Evolutionary conservation across 768 basidiomycete species (phyloP).

Genomic region (Leccinum broughii): DNA sequence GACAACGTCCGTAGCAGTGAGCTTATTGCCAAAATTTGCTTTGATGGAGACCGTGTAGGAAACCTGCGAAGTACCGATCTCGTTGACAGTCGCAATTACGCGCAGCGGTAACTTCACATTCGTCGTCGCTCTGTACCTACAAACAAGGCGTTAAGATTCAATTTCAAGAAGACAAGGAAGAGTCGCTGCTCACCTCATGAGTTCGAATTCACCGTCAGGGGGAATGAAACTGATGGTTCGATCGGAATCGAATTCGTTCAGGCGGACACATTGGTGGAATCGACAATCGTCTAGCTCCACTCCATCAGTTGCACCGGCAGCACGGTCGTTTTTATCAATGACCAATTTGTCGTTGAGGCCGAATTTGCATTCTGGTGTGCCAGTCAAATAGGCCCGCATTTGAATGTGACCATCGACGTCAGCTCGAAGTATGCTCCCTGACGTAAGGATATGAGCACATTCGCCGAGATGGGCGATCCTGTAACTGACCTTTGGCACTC

Average conservation of each 20-base stretch:
- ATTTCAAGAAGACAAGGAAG: background rate
- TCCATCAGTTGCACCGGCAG: slow-evolving; percentile 58
- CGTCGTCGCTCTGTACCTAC: slow-evolving; percentile 91
- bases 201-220: slow-evolving; percentile 97
- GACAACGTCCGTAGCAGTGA: slow-evolving; percentile 90
- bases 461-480: background rate
- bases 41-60: slow-evolving; percentile 88
- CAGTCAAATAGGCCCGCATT: slow-evolving; percentile 96
- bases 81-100: slow-evolving; percentile 87
- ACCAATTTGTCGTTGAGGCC: slow-evolving; percentile 98
- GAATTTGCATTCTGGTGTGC: slow-evolving; percentile 98
- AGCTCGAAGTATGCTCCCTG: slow-evolving; percentile 88
- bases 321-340: slow-evolving; percentile 76
- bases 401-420: slow-evolving; percentile 98
- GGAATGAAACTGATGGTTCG: slow-evolving; percentile 97
- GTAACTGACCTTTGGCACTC: slow-evolving; percentile 79
- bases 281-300: slow-evolving; percentile 98
- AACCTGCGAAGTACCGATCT: slow-evolving; percentile 89
- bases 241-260: slow-evolving; percentile 92
- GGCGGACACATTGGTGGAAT: slow-evolving; percentile 96
- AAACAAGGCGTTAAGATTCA: slow-evolving; percentile 1
- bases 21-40: slow-evolving; percentile 87
- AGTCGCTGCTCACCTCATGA: slow-evolving; percentile 74
- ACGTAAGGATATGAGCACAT: slow-evolving; percentile 2
- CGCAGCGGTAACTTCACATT: slow-evolving; percentile 95